Base-by-base conservation (phyloP, 176 grass and related monocot species). In the Triticum dicoccoides region DNA sequence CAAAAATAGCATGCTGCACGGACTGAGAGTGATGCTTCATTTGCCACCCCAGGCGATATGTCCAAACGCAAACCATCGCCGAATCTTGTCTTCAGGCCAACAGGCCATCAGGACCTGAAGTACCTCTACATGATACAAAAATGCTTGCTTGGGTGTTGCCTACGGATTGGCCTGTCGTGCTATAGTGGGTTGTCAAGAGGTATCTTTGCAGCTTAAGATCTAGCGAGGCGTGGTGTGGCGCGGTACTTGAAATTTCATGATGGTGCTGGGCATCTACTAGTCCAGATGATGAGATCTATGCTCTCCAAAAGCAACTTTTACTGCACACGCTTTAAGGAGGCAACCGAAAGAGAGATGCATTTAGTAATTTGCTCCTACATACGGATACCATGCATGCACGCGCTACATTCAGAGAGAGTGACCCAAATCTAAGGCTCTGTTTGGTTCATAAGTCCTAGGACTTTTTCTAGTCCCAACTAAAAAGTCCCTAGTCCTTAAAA, bases 241-340 rank as follows among this genome's bases (percentile, higher is more conserved):
- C 7, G 5, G 63, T 9, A n/a, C 65, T 82, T 73, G 44, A 69
- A 52, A 52, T 8, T 63, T 11, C 17, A 77, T 84, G 15, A 84
- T 76, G n/a, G 2, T 91, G 85, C 13, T 69, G 76, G 38, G 80
- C 80, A 81, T 87, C 76, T 23, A 47, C 71, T 47, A 30, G 47
- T 42, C 56, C 23, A 78, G 58, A 35, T 67, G 74, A 74, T 61
- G 80, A 84, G 67, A 75, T 84, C 34, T 61, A 9, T 61, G 42
- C 8, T 41, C 3, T 79, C 54, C 37, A 21, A 83, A 83, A 78
- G 41, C 84, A 79, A 42, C 73, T 78, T 86, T 79, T 23, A 56
- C 2, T 67, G 13, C 23, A 1, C n/a, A 62, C 10, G 11, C n/a
- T 52, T 68, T n/a, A 7, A 61, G 35, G 3, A 62, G 2, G 30